A percentile compares a stretch with the other conserved stretches of the same genome.
Evolutionary conservation across 108 stramenopile genomes (phyloP).

Genomic region (Discostella stelligeroides): DNA sequence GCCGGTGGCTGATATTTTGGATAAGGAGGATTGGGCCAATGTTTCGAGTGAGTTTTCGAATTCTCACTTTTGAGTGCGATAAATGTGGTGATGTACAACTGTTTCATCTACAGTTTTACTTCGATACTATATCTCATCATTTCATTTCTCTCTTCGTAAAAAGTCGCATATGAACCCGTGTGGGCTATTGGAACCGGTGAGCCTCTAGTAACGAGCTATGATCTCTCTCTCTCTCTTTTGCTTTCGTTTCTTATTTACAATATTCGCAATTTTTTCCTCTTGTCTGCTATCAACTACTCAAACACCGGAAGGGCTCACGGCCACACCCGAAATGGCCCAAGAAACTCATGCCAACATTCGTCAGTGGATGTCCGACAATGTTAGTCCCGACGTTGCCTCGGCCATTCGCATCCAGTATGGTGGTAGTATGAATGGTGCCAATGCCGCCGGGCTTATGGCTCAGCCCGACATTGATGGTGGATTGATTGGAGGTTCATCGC

Average conservation of each 20-base stretch:
- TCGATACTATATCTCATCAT: neutral
- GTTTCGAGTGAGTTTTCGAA: constrained; percentile 78
- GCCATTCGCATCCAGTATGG: constrained; percentile 96
- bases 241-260: neutral
- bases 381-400: constrained; percentile 80
- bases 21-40: constrained; percentile 83
- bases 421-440: constrained; percentile 95
- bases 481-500: constrained; percentile 94
- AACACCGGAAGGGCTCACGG: constrained; percentile 74
- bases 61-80: neutral
- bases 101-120: too few species aligned
- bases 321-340: constrained; percentile 99
- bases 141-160: neutral
- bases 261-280: neutral
- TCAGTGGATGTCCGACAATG: constrained; percentile 87
- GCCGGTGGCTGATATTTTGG: constrained; percentile 75
- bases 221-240: too few species aligned
- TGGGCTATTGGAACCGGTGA: constrained; percentile 96
- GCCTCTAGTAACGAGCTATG: constrained; percentile 1
- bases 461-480: constrained; percentile 96
- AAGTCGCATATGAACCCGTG: constrained; percentile 84
- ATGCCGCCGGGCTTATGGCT: constrained; percentile 80
- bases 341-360: constrained; percentile 97
- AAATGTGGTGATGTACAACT: neutral
- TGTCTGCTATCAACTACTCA: neutral